Evolutionary conservation across 352 stramenopile genomes (phyloP).

Genomic region (Pythium volutum): DNA sequence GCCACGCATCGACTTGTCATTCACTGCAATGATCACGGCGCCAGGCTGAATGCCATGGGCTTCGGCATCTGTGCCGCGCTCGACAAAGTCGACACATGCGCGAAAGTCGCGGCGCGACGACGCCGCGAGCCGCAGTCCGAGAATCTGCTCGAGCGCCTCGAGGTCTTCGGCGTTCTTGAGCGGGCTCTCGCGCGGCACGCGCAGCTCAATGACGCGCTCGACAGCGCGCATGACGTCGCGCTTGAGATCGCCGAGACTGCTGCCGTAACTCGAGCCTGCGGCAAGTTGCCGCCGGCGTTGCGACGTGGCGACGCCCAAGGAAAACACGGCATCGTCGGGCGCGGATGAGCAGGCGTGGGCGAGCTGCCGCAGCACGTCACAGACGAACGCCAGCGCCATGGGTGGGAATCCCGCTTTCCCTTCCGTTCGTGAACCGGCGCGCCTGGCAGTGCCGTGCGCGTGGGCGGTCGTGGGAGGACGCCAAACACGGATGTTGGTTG

Average conservation of each 20-base stretch:
- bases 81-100: conserved; percentile 64
- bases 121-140: conserved; percentile 57
- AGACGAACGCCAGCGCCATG: conserved; percentile 23
- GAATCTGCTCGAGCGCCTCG: conserved; percentile 30
- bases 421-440: too few species aligned
- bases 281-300: conserved; percentile 5
- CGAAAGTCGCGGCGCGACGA: conserved; percentile 62
- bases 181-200: conserved; percentile 27
- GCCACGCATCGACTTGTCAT: conserved; percentile 48
- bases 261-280: not conserved
- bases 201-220: conserved; percentile 48
- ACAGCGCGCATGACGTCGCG: conserved; percentile 36
- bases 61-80: conserved; percentile 47
- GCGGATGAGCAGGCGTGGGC: conserved; percentile 23
- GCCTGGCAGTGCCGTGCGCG: too few species aligned
- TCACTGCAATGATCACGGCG: conserved; percentile 56
- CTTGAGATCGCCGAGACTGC: conserved; percentile 5
- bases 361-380: conserved; percentile 25
- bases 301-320: conserved; percentile 1
- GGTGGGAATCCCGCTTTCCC: too few species aligned
- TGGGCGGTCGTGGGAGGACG: not conserved
- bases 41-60: conserved; percentile 43
- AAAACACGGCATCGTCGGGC: conserved; percentile 27
- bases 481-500: conserved; percentile 6
- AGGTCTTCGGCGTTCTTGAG: conserved; percentile 32